Evolutionary conservation across 306 rosid genomes (phyloP), one percentile per base, ranked within the genome.

Genomic region (Amphicarpaea edgeworthii): DNA sequence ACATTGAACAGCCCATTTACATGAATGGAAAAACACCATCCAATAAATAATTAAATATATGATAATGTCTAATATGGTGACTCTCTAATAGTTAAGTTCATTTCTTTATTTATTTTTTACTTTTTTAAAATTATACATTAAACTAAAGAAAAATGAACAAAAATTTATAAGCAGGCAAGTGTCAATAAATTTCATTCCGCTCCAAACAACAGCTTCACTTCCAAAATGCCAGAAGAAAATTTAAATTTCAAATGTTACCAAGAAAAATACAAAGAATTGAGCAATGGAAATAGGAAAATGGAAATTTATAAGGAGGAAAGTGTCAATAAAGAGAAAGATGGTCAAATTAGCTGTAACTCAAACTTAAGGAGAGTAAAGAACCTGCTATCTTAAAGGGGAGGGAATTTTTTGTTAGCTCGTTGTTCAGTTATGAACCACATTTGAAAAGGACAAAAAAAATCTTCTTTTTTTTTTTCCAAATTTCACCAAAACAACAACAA

Each of bases 1-100:
- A 68, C 76, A 82, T 63, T n/a, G 60, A 72, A 38, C 59, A 43
- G 34, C 55, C 43, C 46, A 34, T 75, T 59, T 57, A 59, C 59
- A 73, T 38, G 12, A 62, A 54, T 26, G 59, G 10, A 57, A 76
- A 75, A 42, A 70, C 54, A 81, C 28, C 14, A 8, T 21, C 12
- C 24, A 61, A 2, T 28, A 64, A 59, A 62, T 55, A 34, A 16
- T 9, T 9, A 16, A 17, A n/a, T 34, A 40, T 42, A 46, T 20
- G 45, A 23, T 55, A 12, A 57, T 1, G 34, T 40, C 72, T 71
- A 9, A 24, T 11, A 53, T 34, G 5, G 12, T 28, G 58, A 16
- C 9, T 32, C 20, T 19, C 12, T 21, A 65, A 63, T 42, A 42
- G 43, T 30, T 41, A n/a, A 61, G 45, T 53, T 50, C 12, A 19